phyloP scores from a whole-genome alignment of 164 flowering plant species.

The Stephania yunnanensis region DNA sequence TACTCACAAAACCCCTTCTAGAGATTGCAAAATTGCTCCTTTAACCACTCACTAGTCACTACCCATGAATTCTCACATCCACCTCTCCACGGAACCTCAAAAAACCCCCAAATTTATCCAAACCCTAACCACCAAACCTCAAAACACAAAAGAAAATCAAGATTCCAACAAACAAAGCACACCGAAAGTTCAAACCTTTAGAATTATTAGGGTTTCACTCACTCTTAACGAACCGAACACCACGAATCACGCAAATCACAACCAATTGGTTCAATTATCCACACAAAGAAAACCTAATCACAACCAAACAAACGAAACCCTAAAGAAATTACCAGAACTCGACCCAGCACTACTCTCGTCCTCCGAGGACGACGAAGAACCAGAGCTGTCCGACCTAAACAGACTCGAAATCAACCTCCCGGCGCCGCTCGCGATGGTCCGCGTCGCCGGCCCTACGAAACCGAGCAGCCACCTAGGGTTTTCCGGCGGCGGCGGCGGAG shows the following conservation, averaged over 20 bases:
- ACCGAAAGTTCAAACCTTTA: neutral
- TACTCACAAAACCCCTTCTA: neutral
- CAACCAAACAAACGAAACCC: neutral
- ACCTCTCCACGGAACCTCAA: neutral
- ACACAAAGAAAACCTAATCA: neutral
- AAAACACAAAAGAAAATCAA: neutral
- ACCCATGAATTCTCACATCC: neutral
- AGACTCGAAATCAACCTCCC: slow-evolving; percentile 46
- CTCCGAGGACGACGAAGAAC: slow-evolving; percentile 18
- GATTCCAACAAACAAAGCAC: neutral
- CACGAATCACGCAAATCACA: neutral
- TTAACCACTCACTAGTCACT: neutral
- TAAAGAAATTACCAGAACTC: neutral
- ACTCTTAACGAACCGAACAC: neutral
- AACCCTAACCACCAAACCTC: neutral
- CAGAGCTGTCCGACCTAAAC: slow-evolving; percentile 28
- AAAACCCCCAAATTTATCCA: neutral
- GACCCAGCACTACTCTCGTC: slow-evolving; percentile 7
- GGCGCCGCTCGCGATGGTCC: slow-evolving; percentile 37
- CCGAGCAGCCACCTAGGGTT: slow-evolving; percentile 43
- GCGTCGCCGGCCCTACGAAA: slow-evolving; percentile 32
- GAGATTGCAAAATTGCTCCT: neutral
- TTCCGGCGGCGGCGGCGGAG: neutral
- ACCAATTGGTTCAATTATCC: neutral
- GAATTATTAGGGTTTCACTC: neutral